A percentile compares a stretch with the other conserved stretches of the same genome.
These are phyloP conservation scores for Mycena chlorophos DNA, from an alignment of 768 basidiomycete genomes.

Conservation along the genomic window DNA sequence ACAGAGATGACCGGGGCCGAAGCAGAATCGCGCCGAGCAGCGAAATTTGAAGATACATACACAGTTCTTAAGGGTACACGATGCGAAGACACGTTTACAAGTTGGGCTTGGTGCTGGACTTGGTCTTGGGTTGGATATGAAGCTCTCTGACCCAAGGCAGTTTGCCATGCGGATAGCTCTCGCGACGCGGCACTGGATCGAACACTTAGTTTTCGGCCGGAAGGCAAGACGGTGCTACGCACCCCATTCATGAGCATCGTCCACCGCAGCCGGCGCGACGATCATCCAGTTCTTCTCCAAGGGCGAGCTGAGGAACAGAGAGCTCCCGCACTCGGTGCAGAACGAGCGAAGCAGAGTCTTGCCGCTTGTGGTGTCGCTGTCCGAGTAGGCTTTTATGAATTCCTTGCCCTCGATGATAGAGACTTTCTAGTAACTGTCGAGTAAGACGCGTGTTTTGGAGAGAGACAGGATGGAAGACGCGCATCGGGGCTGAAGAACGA, in stretches of 20 bases:
- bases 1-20: too few relatives aligned
- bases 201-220: not conserved
- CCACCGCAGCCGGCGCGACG: not conserved
- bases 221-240: not conserved
- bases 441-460: conserved; percentile 20
- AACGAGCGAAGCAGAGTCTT: conserved; percentile 26
- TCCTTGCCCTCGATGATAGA: conserved; percentile 25
- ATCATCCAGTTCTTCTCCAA: conserved; percentile 3
- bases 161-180: conserved; percentile 13
- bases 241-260: conserved; percentile 13
- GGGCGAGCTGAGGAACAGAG: conserved; percentile 23
- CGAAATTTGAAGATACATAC: too few relatives aligned
- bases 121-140: conserved; percentile 8
- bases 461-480: conserved; percentile 15
- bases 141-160: conserved; percentile 14
- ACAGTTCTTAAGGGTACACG: too few relatives aligned
- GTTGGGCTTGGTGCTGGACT: not conserved
- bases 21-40: too few relatives aligned
- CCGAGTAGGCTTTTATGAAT: conserved; percentile 22
- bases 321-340: conserved; percentile 28
- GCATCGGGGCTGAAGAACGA: conserved; percentile 28
- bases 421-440: conserved; percentile 26
- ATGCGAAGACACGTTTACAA: too few relatives aligned
- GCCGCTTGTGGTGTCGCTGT: conserved; percentile 25
- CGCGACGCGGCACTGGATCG: conserved; percentile 11